Evolutionary conservation across 805 yeast genomes (phyloP).

Genomic region (Candida sanyiensis): DNA sequence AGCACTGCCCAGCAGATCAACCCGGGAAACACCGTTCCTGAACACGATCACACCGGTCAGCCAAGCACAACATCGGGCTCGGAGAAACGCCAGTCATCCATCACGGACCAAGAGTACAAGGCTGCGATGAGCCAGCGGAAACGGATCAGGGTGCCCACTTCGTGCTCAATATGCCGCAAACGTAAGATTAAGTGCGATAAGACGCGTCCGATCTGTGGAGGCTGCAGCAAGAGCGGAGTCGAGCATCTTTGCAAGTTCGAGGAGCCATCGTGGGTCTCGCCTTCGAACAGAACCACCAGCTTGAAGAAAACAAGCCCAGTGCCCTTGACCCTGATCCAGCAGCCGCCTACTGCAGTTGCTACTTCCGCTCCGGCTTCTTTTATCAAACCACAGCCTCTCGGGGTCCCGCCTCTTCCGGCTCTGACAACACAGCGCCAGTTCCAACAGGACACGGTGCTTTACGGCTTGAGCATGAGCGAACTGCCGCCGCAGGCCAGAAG

Average conservation of each 20-base stretch:
- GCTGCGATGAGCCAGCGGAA: too few relatives aligned
- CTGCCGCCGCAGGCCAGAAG: slow-evolving; percentile 11
- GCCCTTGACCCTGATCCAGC: background rate
- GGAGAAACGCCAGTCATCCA: too few relatives aligned
- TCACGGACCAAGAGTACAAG: too few relatives aligned
- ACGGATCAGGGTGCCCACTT: slow-evolving; percentile 43
- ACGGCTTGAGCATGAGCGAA: slow-evolving; percentile 5
- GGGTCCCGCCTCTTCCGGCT: too few relatives aligned
- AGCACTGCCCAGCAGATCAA: too few relatives aligned
- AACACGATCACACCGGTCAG: too few relatives aligned
- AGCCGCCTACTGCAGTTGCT: background rate
- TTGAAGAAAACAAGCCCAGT: background rate
- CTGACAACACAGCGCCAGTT: background rate
- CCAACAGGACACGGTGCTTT: background rate
- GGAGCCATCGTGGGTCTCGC: slow-evolving; percentile 51
- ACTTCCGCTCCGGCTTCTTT: background rate
- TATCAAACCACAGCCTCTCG: slow-evolving; percentile 1
- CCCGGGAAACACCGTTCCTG: too few relatives aligned
- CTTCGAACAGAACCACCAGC: slow-evolving; percentile 17
- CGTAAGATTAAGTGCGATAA: slow-evolving; percentile 44
- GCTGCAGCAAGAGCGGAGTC: slow-evolving; percentile 52
- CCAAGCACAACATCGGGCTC: too few relatives aligned
- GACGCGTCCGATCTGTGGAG: slow-evolving; percentile 47
- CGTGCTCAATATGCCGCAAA: slow-evolving; percentile 43
- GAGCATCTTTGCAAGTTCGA: slow-evolving; percentile 49